A percentile compares a stretch with the other conserved stretches of the same genome.
phyloP scores from a whole-genome alignment of 805 yeast species.

The Wickerhamiella galacta region DNA sequence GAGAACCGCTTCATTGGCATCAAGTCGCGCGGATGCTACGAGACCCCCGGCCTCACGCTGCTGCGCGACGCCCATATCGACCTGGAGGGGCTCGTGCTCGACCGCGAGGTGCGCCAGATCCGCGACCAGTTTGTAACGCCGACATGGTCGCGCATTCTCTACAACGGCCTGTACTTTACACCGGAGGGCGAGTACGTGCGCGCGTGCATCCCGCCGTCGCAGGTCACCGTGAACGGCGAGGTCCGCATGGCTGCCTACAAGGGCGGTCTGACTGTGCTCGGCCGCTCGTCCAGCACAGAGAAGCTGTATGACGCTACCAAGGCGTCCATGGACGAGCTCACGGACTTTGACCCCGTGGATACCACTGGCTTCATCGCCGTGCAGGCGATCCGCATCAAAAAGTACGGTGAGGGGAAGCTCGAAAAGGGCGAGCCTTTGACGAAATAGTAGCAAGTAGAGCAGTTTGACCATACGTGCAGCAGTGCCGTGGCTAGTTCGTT shows the following conservation, averaged over 20 bases:
- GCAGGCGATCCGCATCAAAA: conserved; percentile 95
- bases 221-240: conserved; percentile 85
- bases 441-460: no score
- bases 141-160: conserved; percentile 71
- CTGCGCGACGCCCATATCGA: conserved; percentile 91
- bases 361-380: conserved; percentile 95
- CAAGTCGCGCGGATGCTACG: conserved; percentile 98
- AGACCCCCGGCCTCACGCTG: conserved; percentile 94
- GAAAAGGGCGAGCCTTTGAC: conserved; percentile 38
- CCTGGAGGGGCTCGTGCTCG: conserved; percentile 90
- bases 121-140: conserved; percentile 95
- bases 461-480: no score
- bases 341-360: conserved; percentile 94
- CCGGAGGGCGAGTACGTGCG: conserved; percentile 97
- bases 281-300: conserved; percentile 91
- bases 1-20: conserved; percentile 98
- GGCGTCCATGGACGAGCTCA: conserved; percentile 97
- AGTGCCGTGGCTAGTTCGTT: no score
- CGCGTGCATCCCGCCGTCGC: conserved; percentile 67
- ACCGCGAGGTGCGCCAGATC: conserved; percentile 92
- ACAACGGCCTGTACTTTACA: conserved; percentile 95
- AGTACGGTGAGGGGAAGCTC: conserved; percentile 90
- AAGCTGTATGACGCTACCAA: conserved; percentile 95
- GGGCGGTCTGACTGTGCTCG: conserved; percentile 69
- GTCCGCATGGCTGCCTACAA: conserved; percentile 90